Percentiles rank a stretch among this genome's conserved stretches.
Conservation (phyloP, 2,329 filamentous ascomycete species). For the Exophiala lecanii-corni region DNA sequence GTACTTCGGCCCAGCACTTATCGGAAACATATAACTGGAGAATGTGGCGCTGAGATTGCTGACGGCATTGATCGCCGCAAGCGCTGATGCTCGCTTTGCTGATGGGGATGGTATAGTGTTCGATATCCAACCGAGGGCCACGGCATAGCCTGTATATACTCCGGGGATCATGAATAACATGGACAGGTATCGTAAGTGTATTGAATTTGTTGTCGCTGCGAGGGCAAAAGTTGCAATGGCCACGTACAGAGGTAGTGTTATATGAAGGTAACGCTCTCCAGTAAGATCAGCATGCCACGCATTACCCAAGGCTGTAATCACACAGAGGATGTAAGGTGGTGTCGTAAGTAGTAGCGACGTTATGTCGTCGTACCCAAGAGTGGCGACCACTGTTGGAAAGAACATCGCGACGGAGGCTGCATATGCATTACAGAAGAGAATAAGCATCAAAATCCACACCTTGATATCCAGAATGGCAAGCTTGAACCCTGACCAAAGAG, state of each 20-base stretch:
- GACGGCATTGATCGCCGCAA: conserved; percentile 72
- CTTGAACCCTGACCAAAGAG: background rate
- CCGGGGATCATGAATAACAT: conserved; percentile 64
- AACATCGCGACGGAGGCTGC: background rate
- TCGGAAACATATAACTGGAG: conserved; percentile 62
- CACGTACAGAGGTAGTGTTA: conserved; percentile 57
- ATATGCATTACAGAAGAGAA: background rate
- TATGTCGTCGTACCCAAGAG: background rate
- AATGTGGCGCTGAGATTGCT: conserved; percentile 68
- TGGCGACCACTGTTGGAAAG: background rate
- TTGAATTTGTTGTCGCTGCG: conserved; percentile 53
- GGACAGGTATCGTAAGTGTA: conserved; percentile 60
- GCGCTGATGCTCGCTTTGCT: conserved; percentile 66
- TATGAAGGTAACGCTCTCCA: conserved; percentile 66
- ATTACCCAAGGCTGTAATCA: conserved; percentile 57
- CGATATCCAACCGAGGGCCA: conserved; percentile 68
- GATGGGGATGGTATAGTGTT: conserved; percentile 71
- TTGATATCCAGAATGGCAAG: background rate
- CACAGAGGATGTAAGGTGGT: conserved; percentile 50
- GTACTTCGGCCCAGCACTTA: conserved; percentile 39
- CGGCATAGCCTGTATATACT: conserved; percentile 56
- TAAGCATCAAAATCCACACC: background rate
- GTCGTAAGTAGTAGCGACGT: background rate
- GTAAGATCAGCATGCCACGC: conserved; percentile 57
- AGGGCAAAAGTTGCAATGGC: conserved; percentile 64